A percentile compares a stretch with the other conserved stretches of the same genome.
These are phyloP conservation scores for Spatholobus suberectus DNA, from an alignment of 306 rosid species.

Conservation along the genomic window DNA sequence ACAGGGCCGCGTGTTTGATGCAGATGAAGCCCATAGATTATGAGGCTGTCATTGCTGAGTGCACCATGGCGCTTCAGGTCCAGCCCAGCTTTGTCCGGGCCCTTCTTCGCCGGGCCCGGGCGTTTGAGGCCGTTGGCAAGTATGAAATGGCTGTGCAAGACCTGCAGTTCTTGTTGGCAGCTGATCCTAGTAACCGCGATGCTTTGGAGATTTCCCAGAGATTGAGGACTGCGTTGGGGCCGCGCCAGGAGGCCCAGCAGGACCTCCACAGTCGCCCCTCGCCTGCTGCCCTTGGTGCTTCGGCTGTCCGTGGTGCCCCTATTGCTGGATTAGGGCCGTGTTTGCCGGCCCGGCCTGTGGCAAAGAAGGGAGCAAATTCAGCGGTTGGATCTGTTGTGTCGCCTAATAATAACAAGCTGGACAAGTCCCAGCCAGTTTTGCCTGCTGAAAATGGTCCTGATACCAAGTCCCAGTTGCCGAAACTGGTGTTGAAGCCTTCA, in stretches of 20 bases:
- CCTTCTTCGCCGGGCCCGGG: conserved; percentile 85
- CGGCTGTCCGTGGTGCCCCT: conserved; percentile 95
- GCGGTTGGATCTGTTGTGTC: conserved; percentile 47
- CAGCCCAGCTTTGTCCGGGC: conserved; percentile 87
- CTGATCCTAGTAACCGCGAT: conserved; percentile 77
- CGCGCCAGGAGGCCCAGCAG: conserved; percentile 88
- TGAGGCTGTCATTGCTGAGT: conserved; percentile 85
- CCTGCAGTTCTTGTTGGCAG: conserved; percentile 73
- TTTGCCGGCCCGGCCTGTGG: conserved; percentile 72
- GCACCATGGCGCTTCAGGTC: conserved; percentile 90
- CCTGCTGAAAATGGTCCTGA: conserved; percentile 71
- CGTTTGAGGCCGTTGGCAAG: conserved; percentile 83
- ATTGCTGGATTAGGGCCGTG: conserved; percentile 88
- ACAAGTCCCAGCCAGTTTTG: conserved; percentile 57
- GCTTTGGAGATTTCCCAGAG: conserved; percentile 88
- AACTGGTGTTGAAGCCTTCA: conserved; percentile 73
- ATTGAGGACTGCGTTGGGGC: conserved; percentile 75
- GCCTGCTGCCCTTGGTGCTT: conserved; percentile 98
- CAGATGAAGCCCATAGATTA: conserved; percentile 96
- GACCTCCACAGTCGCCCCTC: conserved; percentile 99
- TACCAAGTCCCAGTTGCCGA: conserved; percentile 60
- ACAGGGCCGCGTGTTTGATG: conserved; percentile 92
- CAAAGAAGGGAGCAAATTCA: conserved; percentile 62
- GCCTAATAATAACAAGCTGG: conserved; percentile 59
- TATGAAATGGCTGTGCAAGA: conserved; percentile 89